phyloP scores from a whole-genome alignment of 805 yeast species.

The Saccharomycopsis sp. region DNA sequence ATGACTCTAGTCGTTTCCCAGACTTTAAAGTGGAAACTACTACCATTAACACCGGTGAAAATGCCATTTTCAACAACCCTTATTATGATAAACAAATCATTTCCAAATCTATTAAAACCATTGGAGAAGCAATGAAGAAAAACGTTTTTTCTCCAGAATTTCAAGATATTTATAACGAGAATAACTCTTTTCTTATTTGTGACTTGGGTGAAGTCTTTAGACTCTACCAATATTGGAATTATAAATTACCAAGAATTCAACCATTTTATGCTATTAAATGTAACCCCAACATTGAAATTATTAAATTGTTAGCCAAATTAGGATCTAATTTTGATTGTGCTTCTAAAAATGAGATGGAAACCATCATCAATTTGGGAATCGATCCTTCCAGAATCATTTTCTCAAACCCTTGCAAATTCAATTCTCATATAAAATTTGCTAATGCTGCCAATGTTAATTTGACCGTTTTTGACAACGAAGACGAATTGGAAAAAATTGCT shows the following conservation, averaged over 20 bases:
- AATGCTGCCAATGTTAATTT: conserved; percentile 41
- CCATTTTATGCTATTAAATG: conserved; percentile 97
- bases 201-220: conserved; percentile 67
- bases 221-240: conserved; percentile 53
- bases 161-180: conserved; percentile 52
- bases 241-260: conserved; percentile 56
- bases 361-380: conserved; percentile 51
- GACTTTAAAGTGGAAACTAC: neutral
- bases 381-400: conserved; percentile 62
- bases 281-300: conserved; percentile 59
- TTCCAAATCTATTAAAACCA: neutral
- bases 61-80: conserved; percentile 2
- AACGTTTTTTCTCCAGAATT: neutral
- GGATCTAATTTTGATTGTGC: conserved; percentile 92
- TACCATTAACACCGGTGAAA: neutral
- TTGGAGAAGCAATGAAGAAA: conserved; percentile 8
- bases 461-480: conserved; percentile 85
- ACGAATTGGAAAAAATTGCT: conserved; percentile 69
- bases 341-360: conserved; percentile 71
- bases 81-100: conserved; percentile 1
- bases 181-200: conserved; percentile 80
- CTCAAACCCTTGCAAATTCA: conserved; percentile 93
- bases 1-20: neutral
- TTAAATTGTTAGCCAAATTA: conserved; percentile 43
- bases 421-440: conserved; percentile 70